Evolutionary conservation across 2,329 filamentous ascomycete genomes (phyloP).

Genomic region (Arthrocladium fulminans): DNA sequence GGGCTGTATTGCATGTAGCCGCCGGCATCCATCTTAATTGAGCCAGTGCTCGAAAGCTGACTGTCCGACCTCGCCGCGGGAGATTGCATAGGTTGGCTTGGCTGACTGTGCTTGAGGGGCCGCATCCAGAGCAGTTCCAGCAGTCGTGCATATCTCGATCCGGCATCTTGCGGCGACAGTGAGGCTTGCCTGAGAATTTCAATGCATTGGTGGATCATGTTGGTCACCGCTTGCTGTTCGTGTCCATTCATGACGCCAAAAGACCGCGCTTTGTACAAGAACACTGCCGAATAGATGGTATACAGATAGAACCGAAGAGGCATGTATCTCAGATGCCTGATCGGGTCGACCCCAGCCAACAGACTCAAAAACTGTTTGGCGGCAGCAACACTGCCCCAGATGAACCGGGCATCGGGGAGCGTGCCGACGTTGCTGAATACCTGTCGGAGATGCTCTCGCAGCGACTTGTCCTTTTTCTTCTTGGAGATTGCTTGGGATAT

Average conservation of each 20-base stretch:
- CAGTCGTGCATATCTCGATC: constrained; percentile 52
- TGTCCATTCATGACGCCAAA: constrained; percentile 51
- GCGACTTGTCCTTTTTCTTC: constrained; percentile 28
- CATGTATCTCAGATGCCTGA: constrained; percentile 54
- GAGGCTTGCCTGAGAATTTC: constrained; percentile 52
- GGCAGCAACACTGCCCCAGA: constrained; percentile 57
- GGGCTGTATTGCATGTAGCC: constrained; percentile 35
- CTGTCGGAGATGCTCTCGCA: constrained; percentile 33
- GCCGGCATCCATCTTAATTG: constrained; percentile 20
- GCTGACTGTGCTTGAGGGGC: constrained; percentile 21
- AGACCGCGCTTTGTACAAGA: constrained; percentile 55
- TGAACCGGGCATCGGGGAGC: constrained; percentile 56
- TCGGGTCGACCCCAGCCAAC: constrained; percentile 52
- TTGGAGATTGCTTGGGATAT: constrained; percentile 43
- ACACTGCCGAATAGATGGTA: constrained; percentile 55
- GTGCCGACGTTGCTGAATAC: constrained; percentile 48
- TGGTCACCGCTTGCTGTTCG: constrained; percentile 48
- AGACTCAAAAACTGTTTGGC: constrained; percentile 54
- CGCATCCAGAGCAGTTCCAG: constrained; percentile 52
- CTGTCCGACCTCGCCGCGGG: constrained; percentile 23
- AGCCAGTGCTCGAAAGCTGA: constrained; percentile 25
- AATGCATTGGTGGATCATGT: constrained; percentile 51
- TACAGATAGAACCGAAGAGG: constrained; percentile 56
- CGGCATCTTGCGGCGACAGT: constrained; percentile 50
- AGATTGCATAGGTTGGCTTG: constrained; percentile 19